Base-by-base conservation (phyloP, 2,329 filamentous ascomycete species). In the Nigrospora osmanthi region DNA sequence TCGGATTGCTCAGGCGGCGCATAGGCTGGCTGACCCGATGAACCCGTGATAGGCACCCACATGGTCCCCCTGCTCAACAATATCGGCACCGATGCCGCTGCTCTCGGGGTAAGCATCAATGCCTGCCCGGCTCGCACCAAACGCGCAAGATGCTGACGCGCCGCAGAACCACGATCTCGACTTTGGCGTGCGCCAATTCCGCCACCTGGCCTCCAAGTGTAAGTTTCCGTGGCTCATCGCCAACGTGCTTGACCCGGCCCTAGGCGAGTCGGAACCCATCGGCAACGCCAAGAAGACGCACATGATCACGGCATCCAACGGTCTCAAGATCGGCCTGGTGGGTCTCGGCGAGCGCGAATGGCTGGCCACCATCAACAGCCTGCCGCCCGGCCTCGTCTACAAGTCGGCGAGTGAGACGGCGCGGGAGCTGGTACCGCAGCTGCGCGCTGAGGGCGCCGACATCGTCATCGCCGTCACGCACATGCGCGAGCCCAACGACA, bases 191-290 rank as follows among this genome's bases (percentile, higher is more conserved):
- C 74, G 76, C 45, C 89, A 95, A 61, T 90, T 90, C 60, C 73
- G 80, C 45, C 74, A 89, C 57, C 71, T 95, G 40, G 74, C 83
- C 5, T 71, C 72, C 32, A 82, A 88, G 59, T 94, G 89, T 67
- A 76, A 75, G 17, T 95, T 95, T 54, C 89, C 89, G 4, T 95
- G 90, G 89, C 76, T 95, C 2, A 75, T 94, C 14, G 89, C 89
- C 52, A 95, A 95, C 62, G 84, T 95, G 10, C 72, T 93, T 23
- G 89, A 96, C 63, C 87, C 87, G 1, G 87, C 83, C 0, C 72
- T 95, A 11, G 89, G 89, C 34, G 77, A 87, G 2, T 71, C 79
- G 42, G 78, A 87, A 0, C 80, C 89, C 3, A 78, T 95, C 30
- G 89, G 83, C 13, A 81, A 89, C 54, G 87, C 85, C 45, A 73